These are phyloP conservation scores for Lactarius psammicola DNA, from an alignment of 768 basidiomycete species.

Conservation along the genomic window DNA sequence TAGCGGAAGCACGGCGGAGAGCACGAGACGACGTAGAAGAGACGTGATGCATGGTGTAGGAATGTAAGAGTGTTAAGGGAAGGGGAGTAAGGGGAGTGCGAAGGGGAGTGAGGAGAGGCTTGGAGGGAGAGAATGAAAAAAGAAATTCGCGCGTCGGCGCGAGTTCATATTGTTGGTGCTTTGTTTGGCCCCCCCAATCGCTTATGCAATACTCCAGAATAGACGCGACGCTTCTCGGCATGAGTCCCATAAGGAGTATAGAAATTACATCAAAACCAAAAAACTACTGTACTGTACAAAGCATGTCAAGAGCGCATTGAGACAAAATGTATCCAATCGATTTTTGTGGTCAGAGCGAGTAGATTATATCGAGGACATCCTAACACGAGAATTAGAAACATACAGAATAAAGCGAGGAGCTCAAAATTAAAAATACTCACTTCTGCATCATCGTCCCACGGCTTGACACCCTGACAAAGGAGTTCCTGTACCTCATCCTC, in stretches of 20 bases:
- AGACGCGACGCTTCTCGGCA: background rate
- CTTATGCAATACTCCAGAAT: constrained; percentile 3
- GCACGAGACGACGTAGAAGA: constrained; percentile 62
- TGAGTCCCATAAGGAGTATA: background rate
- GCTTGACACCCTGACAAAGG: constrained; percentile 41
- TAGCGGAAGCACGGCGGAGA: constrained; percentile 64
- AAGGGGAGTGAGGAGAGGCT: constrained; percentile 21
- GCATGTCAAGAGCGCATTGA: background rate
- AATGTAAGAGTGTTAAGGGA: constrained; percentile 17
- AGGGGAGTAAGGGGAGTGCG: constrained; percentile 23
- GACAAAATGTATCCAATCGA: too few species aligned
- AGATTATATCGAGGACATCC: constrained; percentile 14
- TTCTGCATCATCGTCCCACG: constrained; percentile 46
- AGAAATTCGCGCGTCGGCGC: background rate
- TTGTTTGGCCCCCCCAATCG: constrained; percentile 10
- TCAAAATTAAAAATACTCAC: constrained; percentile 32
- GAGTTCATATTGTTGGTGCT: constrained; percentile 3
- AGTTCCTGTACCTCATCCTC: constrained; percentile 39
- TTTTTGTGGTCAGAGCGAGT: background rate
- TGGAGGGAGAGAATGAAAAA: background rate
- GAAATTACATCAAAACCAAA: background rate
- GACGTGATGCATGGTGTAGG: constrained; percentile 64
- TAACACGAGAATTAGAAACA: background rate
- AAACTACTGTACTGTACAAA: background rate
- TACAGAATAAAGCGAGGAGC: background rate